Evolutionary conservation across 2,329 filamentous ascomycete species (phyloP), one percentile per base, ranked within the genome.

Genomic region (Sporothrix mexicana): DNA sequence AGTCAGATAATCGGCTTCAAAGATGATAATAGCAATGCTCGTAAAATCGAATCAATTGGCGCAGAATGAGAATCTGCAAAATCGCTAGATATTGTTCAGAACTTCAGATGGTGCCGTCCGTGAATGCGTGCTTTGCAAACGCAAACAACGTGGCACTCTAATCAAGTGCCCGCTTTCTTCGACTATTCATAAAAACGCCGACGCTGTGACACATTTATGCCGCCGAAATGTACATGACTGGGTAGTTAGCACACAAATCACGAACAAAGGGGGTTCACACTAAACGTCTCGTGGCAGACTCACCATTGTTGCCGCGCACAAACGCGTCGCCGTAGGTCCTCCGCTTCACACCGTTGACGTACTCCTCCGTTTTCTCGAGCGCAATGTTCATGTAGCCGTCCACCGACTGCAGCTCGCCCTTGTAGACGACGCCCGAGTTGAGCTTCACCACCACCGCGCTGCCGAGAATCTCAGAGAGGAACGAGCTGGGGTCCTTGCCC

Each of bases 331-430:
- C 95, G 80, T 97, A 98, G 71, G 89, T 92, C 78, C 93, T 88
- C 78, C 92, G 88, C 83, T 95, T 90, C 76, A 90, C 88, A 57
- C 95, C 95, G 79, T 97, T 92, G 77, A 98, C 92, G 78, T 91
- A 94, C 83, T 99, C 96, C 76, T 93, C 91, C 23, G 94, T 97
- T 84, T 97, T 96, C 83, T 99, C 96, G 43, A 99, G 88, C 13
- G 96, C 95, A 81, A 99, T 98, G 84, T 99, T 99, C 96, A 99
- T 99, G 84, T 98, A 99, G 70, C 96, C 96, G 82, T 99, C 96
- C 68, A 99, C 95, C 0, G 95, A 97, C 81, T 98, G 95, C 51
- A 98, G 88, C 81, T 98, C 94, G 77, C 96, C 95, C 88, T 96
- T 98, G 88, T 98, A 99, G 75, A 98, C 91, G 74, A 98, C 94